Base-by-base conservation (phyloP, 2,329 filamentous ascomycete genomes). In the Karstenula rhodostoma region DNA sequence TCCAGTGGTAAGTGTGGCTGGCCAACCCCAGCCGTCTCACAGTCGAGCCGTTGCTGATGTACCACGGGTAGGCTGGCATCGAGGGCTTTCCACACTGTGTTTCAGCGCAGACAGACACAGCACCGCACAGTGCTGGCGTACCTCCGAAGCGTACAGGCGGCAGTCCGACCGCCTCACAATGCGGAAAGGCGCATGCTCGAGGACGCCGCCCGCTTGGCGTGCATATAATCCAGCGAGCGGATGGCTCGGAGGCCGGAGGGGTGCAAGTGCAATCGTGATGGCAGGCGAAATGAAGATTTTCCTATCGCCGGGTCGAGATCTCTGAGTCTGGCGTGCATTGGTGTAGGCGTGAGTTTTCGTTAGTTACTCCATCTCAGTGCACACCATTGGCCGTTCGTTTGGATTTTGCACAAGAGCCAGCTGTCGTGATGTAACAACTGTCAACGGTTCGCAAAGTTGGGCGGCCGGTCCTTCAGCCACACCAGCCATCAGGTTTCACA, bases 41-140 rank as follows among this genome's bases (percentile, higher is more conserved):
- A 61, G 58, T 67, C 40, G 35, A 25, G 27, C 42, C 58, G 33
- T 40, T 54, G 61, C 57, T 59, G 58, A 62, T 58, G 57, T 62
- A 67, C 64, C 60, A 62, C 61, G 63, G 40, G 67, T 63, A 91
- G 89, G 82, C 80, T 94, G 60, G 89, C 88, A 0, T 87, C 88
- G 54, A 82, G 82, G 29, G 92, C 93, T 5, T 96, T 96, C 70
- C 76, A 81, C 48, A 80, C 83, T 54, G 88, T 95, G 29, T 82
- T 97, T 68, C 75, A 77, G 50, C 85, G 83, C 67, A 92, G 90
- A 75, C 93, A 96, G 82, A 89, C 89, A 35, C 85, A 83, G 57
- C 92, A 93, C 76, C 72, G 71, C 5, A 78, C 78, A 32, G 84
- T 94, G 15, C 77, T 97, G 59, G 75, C 73, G 33, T 97, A 92